A percentile compares a stretch with the other conserved stretches of the same genome.
These are phyloP conservation scores for Afroboletus lepidellus DNA, from an alignment of 1,284 basidiomycete species.

Conservation along the genomic window DNA sequence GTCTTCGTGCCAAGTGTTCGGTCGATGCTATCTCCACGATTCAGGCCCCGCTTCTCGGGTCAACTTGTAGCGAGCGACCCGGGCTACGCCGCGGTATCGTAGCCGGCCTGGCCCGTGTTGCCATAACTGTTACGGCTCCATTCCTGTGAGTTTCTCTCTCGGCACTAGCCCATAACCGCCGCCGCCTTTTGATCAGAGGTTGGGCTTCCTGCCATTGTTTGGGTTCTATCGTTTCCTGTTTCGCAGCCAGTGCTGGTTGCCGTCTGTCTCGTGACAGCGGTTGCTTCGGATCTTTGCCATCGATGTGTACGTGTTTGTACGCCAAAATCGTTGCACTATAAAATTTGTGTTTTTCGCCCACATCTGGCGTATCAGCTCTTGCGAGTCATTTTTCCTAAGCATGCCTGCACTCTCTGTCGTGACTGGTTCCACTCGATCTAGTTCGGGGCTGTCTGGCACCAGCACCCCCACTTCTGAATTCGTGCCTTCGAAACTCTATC, in stretches of 20 bases:
- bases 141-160: slow-evolving; percentile 12
- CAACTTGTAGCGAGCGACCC: neutral
- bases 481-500: slow-evolving; percentile 18
- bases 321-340: slow-evolving; percentile 13
- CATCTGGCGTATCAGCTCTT: neutral
- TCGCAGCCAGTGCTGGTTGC: neutral
- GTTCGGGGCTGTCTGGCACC: slow-evolving; percentile 17
- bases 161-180: neutral
- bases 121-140: neutral
- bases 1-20: neutral
- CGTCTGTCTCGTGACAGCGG: neutral
- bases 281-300: slow-evolving; percentile 4
- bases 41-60: slow-evolving; percentile 18
- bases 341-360: slow-evolving; percentile 18
- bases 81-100: neutral
- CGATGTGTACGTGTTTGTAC: slow-evolving; percentile 28
- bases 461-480: slow-evolving; percentile 32
- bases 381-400: slow-evolving; percentile 11
- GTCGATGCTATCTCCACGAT: neutral
- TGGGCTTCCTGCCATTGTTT: neutral
- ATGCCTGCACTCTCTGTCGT: slow-evolving; percentile 22
- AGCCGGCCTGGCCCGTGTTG: slow-evolving; percentile 7
- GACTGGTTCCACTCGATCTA: slow-evolving; percentile 16
- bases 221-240: neutral
- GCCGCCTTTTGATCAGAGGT: neutral